phyloP scores from a whole-genome alignment of 306 rosid genomes.

The Amphicarpaea edgeworthii region DNA sequence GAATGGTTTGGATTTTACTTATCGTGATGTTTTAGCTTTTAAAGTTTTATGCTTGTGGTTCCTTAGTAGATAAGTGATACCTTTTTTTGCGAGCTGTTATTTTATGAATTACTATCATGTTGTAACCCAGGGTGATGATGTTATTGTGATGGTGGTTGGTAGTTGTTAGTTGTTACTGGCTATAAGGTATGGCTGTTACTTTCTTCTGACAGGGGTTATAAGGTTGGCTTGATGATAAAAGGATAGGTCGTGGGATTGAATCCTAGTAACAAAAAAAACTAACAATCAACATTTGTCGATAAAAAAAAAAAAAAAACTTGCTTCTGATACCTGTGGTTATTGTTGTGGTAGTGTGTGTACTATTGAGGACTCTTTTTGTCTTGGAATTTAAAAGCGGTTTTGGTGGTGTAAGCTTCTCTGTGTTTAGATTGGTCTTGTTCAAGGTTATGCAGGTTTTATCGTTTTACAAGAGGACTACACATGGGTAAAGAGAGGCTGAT shows the following conservation, averaged over 20 bases:
- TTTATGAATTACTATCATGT: background rate
- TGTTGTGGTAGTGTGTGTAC: background rate
- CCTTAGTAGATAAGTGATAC: background rate
- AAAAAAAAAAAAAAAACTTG: too few relatives aligned
- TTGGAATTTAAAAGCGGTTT: background rate
- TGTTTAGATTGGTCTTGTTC: slow-evolving; percentile 12
- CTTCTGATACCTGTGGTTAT: slow-evolving; percentile 27
- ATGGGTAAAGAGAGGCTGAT: background rate
- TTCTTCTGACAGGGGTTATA: slow-evolving; percentile 7
- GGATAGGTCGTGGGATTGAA: too few relatives aligned
- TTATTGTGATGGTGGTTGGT: slow-evolving; percentile 9
- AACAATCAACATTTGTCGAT: too few relatives aligned
- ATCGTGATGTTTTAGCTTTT: background rate
- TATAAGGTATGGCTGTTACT: background rate
- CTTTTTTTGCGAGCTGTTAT: slow-evolving; percentile 13
- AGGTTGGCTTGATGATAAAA: too few relatives aligned
- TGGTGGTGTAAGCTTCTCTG: background rate
- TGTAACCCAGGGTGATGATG: background rate
- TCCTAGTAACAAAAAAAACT: too few relatives aligned
- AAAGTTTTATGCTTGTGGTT: slow-evolving; percentile 5
- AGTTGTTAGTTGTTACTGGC: slow-evolving; percentile 21
- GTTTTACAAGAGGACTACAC: background rate
- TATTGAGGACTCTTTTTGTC: background rate
- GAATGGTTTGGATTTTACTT: background rate
- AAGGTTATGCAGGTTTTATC: slow-evolving; percentile 21